Conservation (phyloP, 257 asterid species). For the Solanum dulcamara region DNA sequence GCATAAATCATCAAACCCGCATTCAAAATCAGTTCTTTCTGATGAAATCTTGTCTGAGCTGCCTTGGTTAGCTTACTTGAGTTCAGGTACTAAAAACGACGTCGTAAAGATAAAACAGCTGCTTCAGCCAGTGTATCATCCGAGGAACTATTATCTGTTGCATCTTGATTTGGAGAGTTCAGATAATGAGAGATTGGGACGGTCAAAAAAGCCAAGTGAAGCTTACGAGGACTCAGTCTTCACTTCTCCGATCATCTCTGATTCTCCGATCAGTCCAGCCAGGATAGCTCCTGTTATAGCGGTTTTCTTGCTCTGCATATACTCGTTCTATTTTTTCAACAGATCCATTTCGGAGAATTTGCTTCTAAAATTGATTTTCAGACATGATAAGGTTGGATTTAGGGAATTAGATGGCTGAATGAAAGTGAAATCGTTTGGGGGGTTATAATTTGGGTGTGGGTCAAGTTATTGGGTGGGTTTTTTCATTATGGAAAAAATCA, state of each 20-base stretch:
- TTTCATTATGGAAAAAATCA: no score
- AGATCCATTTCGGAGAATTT: not conserved
- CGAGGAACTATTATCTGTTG: conserved; percentile 62
- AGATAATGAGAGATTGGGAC: conserved; percentile 35
- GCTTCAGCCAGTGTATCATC: conserved; percentile 90
- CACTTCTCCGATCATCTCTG: no score
- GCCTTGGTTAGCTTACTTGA: conserved; percentile 70
- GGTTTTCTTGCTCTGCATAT: not conserved
- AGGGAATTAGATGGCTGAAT: no score
- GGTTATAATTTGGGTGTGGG: no score
- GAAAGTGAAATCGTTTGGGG: no score
- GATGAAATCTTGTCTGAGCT: conserved; percentile 28
- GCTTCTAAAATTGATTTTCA: no score
- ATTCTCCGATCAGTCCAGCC: not conserved
- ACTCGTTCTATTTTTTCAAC: no score
- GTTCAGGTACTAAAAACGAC: conserved; percentile 62
- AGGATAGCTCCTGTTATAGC: not conserved
- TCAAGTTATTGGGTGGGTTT: no score
- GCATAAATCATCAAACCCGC: conserved; percentile 13
- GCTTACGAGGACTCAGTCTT: no score
- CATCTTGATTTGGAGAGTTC: conserved; percentile 68
- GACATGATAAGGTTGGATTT: no score
- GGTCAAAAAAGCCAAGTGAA: not conserved
- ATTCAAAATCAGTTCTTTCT: conserved; percentile 5
- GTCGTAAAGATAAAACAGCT: conserved; percentile 33